These are phyloP conservation scores for Pelargonium nanum DNA, from an alignment of 345 rosid genomes.

Conservation along the genomic window DNA sequence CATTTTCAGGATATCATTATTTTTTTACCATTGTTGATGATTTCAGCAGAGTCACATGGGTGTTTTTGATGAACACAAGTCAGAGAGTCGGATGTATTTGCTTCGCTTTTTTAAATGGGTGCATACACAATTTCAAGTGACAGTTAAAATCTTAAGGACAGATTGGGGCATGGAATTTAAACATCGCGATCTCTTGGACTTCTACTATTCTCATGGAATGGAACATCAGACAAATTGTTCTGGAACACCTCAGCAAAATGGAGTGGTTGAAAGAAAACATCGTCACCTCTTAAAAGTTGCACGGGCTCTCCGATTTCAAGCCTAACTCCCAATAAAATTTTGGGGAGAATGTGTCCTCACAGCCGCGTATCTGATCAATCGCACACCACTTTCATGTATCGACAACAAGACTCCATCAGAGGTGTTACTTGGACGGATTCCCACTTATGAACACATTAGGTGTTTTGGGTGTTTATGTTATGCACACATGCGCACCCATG, in stretches of 20 bases:
- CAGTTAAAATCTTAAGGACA: background rate
- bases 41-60: no score
- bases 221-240: constrained; percentile 1
- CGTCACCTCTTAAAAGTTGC: background rate
- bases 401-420: background rate
- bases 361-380: background rate
- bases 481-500: background rate
- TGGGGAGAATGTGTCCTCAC: constrained; percentile 7
- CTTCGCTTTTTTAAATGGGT: background rate
- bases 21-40: constrained; percentile 4
- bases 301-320: background rate
- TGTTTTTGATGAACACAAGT: no score
- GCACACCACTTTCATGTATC: background rate
- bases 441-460: background rate
- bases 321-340: background rate
- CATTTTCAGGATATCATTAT: background rate
- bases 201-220: background rate
- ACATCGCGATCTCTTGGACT: background rate
- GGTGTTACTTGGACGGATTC: background rate
- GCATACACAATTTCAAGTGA: background rate
- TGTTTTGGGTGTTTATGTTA: background rate
- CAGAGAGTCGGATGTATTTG: constrained; percentile 4
- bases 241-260: constrained; percentile 11
- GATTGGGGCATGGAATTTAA: constrained; percentile 1
- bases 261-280: constrained; percentile 6